Evolutionary conservation across 208 protist species (phyloP), one percentile per base, ranked within the genome.

Genomic region (Leishmania arabica): DNA sequence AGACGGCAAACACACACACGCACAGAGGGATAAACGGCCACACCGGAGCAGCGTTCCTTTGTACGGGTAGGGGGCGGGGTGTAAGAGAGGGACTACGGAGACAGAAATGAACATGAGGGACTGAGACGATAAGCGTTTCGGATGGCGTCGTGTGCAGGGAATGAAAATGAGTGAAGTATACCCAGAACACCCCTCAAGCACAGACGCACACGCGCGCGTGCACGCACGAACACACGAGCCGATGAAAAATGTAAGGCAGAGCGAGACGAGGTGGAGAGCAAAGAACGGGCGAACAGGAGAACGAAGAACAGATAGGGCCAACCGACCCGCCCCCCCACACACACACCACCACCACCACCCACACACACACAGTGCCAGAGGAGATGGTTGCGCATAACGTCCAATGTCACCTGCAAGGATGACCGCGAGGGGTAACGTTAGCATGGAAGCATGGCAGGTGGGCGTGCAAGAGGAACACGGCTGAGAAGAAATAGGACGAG

Each of bases 71-170:
- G 58, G n/a, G 24, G 15, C 7, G 49, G 45, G 34, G 27, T 45
- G 72, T 24, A 6, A 42, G 31, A 24, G 56, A 5, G 34, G 37
- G 6, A 13, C 31, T 24, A 34, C 17, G n/a, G 17, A 54, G 45
- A 17, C 7, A 51, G 58, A 78, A 54, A 69, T 7, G 8, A 56
- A 9, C 19, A 75, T 47, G 2, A 53, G 34, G 19, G 21, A n/a
- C 34, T 37, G 62, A 42, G 3, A 47, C 75, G 58, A 78, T 78
- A 78, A 69, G 75, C 24, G 53, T 49, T 78, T 13, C n/a, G 13
- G 60, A 49, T n/a, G 56, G 13, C 4, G 2, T 31, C 40, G 34
- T 8, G 56, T 17, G 17, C 42, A 17, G 42, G 21, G n/a, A 4
- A 75, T n/a, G 54, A 9, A 62, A 73, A 73, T 24, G 31, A 45